Evolutionary conservation across 495 filamentous ascomycete genomes (phyloP), one percentile per base, ranked within the genome.

Genomic region (Penicillium coffeae): DNA sequence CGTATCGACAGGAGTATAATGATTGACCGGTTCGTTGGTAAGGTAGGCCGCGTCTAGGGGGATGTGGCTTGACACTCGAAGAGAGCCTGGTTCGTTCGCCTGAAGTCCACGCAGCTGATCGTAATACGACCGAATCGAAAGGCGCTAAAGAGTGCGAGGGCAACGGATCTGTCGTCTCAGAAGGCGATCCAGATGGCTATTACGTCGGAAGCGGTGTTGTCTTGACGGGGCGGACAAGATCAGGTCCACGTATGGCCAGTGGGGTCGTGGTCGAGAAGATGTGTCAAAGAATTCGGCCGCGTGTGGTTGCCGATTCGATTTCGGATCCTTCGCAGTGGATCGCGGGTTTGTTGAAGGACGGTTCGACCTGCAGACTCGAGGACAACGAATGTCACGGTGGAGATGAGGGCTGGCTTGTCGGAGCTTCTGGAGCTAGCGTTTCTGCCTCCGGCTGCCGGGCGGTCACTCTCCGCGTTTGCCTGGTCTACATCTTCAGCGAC

Each of bases 401-500:
- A 43, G 40, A 35, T 36, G 42, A 21, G 45, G 47, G 33, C 48
- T 54, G 58, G 49, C 42, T 62, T 55, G 56, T 58, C 54, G 58
- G 55, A 64, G 60, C 60, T 64, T 54, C 60, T 59, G 59, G 59
- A 64, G 54, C 59, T 62, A 45, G 62, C 51, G 9, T 30, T 35
- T 38, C 4, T 46, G 56, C 52, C 58, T 59, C 46, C 54, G 54
- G 59, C 60, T 22, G 46, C 21, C 40, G 51, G 59, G 56, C 62
- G 60, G 55, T 61, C 48, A 48, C 38, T 45, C 32, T 14, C 41
- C 10, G n/a, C n/a, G n/a, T n/a, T n/a, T n/a, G n/a, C n/a, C n/a
- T n/a, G n/a, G n/a, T n/a, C n/a, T n/a, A n/a, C n/a, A n/a, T n/a
- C n/a, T n/a, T n/a, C n/a, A n/a, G n/a, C n/a, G n/a, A n/a, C n/a